Evolutionary conservation across 129 eudicot species (phyloP).

Genomic region (carrot (Daucus carota)): DH1_v3.0 NC_030389.2:40987001-40987500

Average conservation of each 20-base stretch:
- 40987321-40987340: neutral
- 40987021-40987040: neutral
- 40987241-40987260: neutral
- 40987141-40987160: neutral
- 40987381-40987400: too few relatives aligned
- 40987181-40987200: conserved; percentile 6
- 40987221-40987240: neutral
- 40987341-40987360: neutral
- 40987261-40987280: neutral
- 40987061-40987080: neutral
- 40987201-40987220: neutral
- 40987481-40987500: neutral
- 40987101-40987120: neutral
- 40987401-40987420: too few relatives aligned
- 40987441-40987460: too few relatives aligned
- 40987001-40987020: conserved; percentile 6
- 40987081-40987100: neutral
- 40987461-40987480: neutral
- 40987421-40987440: too few relatives aligned
- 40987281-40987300: neutral
- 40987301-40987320: neutral
- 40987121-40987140: neutral
- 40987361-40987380: neutral
- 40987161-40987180: neutral
- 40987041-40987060: conserved; percentile 1